Base-by-base conservation (phyloP, 306 rosid species). In the Pachyrhizus erosus region DNA sequence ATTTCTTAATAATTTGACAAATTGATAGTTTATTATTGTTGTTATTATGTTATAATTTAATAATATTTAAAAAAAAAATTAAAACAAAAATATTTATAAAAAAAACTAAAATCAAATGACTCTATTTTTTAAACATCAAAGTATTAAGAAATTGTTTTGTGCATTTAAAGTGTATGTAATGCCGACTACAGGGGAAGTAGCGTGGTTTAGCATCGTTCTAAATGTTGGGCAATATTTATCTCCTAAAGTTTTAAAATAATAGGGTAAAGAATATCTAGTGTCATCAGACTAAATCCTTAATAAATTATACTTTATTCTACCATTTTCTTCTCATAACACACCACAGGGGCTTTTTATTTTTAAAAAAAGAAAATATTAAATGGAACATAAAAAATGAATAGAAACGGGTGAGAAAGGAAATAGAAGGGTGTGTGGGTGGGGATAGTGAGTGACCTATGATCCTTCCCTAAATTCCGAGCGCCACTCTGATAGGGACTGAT, bases 381-480 rank as follows among this genome's bases (percentile, higher is more conserved):
- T 61, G 3, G 11, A 62, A 61, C 7, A 62, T 21, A 46, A 49
- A 73, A 73, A 24, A 21, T 3, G 29, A 66, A 27, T 6, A 62
- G 54, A 33, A 52, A 34, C 39, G 6, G 39, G 39, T 34, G 39
- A 34, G 39, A 39, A 66, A 75, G 61, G n/a, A 10, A 26, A 12
- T 18, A 17, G 57, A n/a, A 15, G 49, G 29, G 79, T 37, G 49
- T 39, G n/a, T 24, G 33, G n/a, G n/a, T n/a, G n/a, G n/a, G n/a
- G n/a, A n/a, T n/a, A n/a, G 66, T 60, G 89, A 81, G 70, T 68
- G 87, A 84, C 46, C 72, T 80, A 73, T 67, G 88, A 33, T 33
- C 79, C 70, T 65, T 78, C 89, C 90, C 89, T 34, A 85, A 88
- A 88, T 86, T 88, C 83, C 86, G 88, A 86, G 88, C 83, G 77